Evolutionary conservation across 108 stramenopile genomes (phyloP), one percentile per base, ranked within the genome.

Genomic region (Poteriospumella lacustris): DNA sequence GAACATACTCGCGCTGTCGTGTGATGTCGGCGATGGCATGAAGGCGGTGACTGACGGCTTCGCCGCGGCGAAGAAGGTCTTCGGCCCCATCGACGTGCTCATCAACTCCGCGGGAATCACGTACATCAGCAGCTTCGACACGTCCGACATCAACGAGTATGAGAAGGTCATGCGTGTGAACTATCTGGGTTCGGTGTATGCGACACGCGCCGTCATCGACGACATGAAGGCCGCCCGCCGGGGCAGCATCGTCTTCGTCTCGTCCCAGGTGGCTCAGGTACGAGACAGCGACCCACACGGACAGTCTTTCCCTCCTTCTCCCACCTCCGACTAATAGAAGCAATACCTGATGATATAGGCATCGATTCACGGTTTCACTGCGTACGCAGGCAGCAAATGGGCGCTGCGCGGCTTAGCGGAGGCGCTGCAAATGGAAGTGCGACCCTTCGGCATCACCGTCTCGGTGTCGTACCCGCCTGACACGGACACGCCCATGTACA

Each of bases 401-500:
- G 83, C 81, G 28, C 72, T 84, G 26, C 81, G 81, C 34, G 83
- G 83, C 47, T 12, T 84, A 64, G 83, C 83, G 1, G 78, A 84
- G 56, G 77, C 83, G 2, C 75, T 84, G 44, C 81, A 78, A 26
- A 81, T 81, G 80, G 83, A 84, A 76, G 80, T 84, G 68, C 9
- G 31, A 47, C 78, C n/a, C 36, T 81, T 44, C 44, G 81, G 78
- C 26, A 82, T 85, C 39, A 59, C 44, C 24, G 80, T 98, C n/a
- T 85, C 89, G 40, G 67, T 96, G 44, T 90, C 91, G 2, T 98
- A 89, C 87, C 97, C 97, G 34, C 93, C 94, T 28, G 95, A 98
- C 85, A 98, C 95, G 0, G 92, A 93, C 79, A 98, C 97, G n/a
- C 97, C 97, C 24, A 94, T 94, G 0, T 98, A 86, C 80, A 87